Conservation (phyloP, 2,329 filamentous ascomycete genomes). For the Ascochyta rabiei region DNA sequence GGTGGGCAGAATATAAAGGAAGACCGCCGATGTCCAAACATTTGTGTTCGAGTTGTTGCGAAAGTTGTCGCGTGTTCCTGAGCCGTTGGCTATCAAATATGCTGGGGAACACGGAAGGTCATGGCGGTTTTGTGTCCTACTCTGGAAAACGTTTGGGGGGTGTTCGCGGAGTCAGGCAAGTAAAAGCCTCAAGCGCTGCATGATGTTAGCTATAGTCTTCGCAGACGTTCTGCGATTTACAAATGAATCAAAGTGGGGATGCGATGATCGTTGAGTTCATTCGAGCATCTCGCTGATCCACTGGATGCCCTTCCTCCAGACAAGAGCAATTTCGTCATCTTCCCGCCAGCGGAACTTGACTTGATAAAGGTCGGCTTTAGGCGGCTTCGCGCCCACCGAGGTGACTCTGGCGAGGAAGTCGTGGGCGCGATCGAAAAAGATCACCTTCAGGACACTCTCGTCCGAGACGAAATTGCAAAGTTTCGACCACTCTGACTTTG, state of each 20-base stretch:
- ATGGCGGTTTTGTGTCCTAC: neutral
- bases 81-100: neutral
- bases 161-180: neutral
- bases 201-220: neutral
- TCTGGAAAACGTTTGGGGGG: slow-evolving; percentile 7
- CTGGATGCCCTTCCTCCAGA: slow-evolving; percentile 10
- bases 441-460: slow-evolving; percentile 14
- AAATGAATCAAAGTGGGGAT: neutral
- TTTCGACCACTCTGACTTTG: slow-evolving; percentile 8
- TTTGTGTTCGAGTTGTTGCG: neutral
- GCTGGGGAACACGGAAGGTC: neutral
- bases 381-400: neutral
- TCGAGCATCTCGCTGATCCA: slow-evolving; percentile 13
- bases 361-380: slow-evolving; percentile 12
- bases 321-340: slow-evolving; percentile 6
- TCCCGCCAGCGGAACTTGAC: slow-evolving; percentile 14
- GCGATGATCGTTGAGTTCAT: neutral
- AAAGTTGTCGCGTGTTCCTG: neutral
- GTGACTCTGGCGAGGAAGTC: slow-evolving; percentile 13
- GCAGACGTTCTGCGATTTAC: neutral
- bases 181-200: neutral
- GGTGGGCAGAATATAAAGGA: too few relatives aligned
- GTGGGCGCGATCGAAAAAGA: slow-evolving; percentile 8
- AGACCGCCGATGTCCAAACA: neutral
- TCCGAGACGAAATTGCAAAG: slow-evolving; percentile 14